Evolutionary conservation across 2,329 filamentous ascomycete species (phyloP).

Genomic region (Pestalotiopsis sp.): DNA sequence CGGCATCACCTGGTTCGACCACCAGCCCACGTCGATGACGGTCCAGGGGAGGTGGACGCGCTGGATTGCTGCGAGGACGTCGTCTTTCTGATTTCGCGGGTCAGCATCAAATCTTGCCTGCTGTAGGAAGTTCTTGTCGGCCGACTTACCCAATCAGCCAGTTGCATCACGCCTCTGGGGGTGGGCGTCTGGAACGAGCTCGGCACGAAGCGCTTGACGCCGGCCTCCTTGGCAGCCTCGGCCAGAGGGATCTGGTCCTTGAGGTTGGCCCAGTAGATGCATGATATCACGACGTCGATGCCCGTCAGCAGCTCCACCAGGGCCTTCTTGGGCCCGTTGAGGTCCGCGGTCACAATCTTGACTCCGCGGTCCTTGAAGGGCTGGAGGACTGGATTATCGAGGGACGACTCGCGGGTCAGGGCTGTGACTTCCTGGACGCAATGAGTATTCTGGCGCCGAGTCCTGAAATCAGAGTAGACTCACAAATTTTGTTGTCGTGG

Average conservation of each 20-base stretch:
- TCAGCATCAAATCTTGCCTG: background rate
- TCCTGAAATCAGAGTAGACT: background rate
- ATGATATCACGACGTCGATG: slow-evolving; percentile 45
- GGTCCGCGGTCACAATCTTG: background rate
- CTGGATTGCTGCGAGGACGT: slow-evolving; percentile 20
- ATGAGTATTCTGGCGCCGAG: background rate
- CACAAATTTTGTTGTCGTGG: background rate
- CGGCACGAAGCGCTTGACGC: slow-evolving; percentile 54
- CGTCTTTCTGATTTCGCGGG: slow-evolving; percentile 16
- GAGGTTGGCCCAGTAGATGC: slow-evolving; percentile 35
- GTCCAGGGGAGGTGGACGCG: slow-evolving; percentile 21
- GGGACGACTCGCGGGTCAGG: background rate
- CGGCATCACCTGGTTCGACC: slow-evolving; percentile 15
- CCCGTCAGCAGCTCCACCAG: slow-evolving; percentile 1
- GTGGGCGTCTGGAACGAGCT: slow-evolving; percentile 49
- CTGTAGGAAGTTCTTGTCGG: no score
- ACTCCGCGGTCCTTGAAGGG: slow-evolving; percentile 2
- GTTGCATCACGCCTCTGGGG: slow-evolving; percentile 36
- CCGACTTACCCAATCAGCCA: slow-evolving; percentile 18
- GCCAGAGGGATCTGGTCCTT: slow-evolving; percentile 46
- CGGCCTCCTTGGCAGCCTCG: slow-evolving; percentile 48
- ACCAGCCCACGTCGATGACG: slow-evolving; percentile 24
- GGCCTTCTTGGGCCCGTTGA: background rate
- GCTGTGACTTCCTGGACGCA: background rate
- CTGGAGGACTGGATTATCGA: background rate